Evolutionary conservation across 192 early-diverging fungal species (phyloP).

Genomic region (Mortierella hygrophila): DNA sequence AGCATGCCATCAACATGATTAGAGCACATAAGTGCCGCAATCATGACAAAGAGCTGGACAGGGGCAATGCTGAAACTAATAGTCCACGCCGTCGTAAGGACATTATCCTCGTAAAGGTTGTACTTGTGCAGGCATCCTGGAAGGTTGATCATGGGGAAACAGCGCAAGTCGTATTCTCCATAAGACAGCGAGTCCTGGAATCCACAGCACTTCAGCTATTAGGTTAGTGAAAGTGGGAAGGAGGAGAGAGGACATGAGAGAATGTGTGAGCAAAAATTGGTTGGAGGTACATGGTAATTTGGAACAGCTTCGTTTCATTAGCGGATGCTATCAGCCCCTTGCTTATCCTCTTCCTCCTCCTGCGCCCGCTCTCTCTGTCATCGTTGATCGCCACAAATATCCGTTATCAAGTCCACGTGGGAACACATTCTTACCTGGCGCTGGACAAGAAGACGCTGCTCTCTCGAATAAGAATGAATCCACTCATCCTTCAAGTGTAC

Average conservation of each 20-base stretch:
- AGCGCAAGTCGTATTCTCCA: slow-evolving; percentile 41
- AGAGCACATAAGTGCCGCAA: slow-evolving; percentile 33
- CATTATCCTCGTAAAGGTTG: slow-evolving; percentile 24
- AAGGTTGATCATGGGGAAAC: slow-evolving; percentile 45
- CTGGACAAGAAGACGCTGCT: slow-evolving; percentile 38
- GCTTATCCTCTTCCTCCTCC: background rate
- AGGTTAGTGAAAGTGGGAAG: background rate
- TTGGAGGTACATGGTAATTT: background rate
- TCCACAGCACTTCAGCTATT: slow-evolving; percentile 55
- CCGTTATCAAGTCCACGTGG: background rate
- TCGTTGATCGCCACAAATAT: background rate
- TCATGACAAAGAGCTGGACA: slow-evolving; percentile 41
- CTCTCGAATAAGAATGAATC: slow-evolving; percentile 27
- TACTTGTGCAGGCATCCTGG: slow-evolving; percentile 52
- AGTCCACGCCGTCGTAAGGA: slow-evolving; percentile 29
- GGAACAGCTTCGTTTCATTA: background rate
- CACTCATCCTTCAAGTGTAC: slow-evolving; percentile 40
- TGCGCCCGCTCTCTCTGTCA: background rate
- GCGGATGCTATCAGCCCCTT: background rate
- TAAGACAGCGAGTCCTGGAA: slow-evolving; percentile 29
- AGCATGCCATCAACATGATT: slow-evolving; percentile 46
- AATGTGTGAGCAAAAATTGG: background rate
- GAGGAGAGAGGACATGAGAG: background rate
- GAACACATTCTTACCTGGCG: slow-evolving; percentile 24
- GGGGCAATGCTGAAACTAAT: slow-evolving; percentile 34